A percentile compares a stretch with the other conserved stretches of the same genome.
Conservation (phyloP, 2,329 filamentous ascomycete species). For the Penicillium hesseltinei region DNA sequence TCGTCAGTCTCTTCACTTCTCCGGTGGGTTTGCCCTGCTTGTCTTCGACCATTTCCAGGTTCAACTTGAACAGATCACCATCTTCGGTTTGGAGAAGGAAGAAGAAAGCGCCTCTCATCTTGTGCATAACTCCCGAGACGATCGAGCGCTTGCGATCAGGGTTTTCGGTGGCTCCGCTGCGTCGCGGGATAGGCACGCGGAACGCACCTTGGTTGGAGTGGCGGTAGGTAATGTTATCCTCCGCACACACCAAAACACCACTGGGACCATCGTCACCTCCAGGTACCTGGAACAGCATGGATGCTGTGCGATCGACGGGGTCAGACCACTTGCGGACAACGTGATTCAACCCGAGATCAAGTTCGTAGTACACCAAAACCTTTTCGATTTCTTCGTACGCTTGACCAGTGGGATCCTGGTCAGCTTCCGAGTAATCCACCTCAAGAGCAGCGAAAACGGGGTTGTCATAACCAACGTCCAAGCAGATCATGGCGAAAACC, state of each 20-base stretch:
- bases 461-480: conserved; percentile 96
- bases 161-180: conserved; percentile 85
- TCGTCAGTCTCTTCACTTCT: conserved; percentile 78
- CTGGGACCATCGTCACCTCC: conserved; percentile 91
- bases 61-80: conserved; percentile 97
- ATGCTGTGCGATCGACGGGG: conserved; percentile 82
- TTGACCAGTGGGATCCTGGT: conserved; percentile 84
- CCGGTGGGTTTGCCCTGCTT: conserved; percentile 72
- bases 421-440: conserved; percentile 85
- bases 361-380: conserved; percentile 91
- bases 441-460: conserved; percentile 95
- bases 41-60: conserved; percentile 84
- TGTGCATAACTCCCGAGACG: conserved; percentile 92
- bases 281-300: conserved; percentile 90
- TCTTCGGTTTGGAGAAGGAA: conserved; percentile 95
- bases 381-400: conserved; percentile 82
- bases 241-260: conserved; percentile 89
- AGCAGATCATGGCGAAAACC: conserved; percentile 79
- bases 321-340: conserved; percentile 97
- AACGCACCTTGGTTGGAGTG: conserved; percentile 92
- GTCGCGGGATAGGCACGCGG: conserved; percentile 81
- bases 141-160: conserved; percentile 85
- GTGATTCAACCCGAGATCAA: conserved; percentile 94
- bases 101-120: conserved; percentile 94
- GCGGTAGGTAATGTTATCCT: conserved; percentile 94